Percentiles rank a stretch among this genome's conserved stretches.
These are phyloP conservation scores for Aotearoamyces nothofagi DNA, from an alignment of 2,329 filamentous ascomycete genomes.

Conservation along the genomic window DNA sequence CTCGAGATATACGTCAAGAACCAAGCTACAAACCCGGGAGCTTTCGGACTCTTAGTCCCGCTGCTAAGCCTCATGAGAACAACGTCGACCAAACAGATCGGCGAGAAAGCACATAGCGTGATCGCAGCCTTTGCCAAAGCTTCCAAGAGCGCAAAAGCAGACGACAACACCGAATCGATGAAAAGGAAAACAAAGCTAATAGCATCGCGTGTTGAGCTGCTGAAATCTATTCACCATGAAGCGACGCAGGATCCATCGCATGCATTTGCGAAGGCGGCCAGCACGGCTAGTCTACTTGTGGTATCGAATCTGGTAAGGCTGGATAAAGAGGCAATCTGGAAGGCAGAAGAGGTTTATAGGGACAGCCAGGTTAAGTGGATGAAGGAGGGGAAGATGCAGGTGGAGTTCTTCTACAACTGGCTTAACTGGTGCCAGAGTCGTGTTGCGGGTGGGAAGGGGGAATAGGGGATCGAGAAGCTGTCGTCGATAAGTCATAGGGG, in stretches of 20 bases:
- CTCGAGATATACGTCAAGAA: conserved; percentile 73
- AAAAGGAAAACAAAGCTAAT: too few relatives aligned
- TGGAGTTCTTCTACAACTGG: conserved; percentile 56
- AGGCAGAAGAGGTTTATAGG: conserved; percentile 48
- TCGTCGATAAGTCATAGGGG: too few relatives aligned
- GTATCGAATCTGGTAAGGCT: conserved; percentile 43
- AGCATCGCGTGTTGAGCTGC: conserved; percentile 24
- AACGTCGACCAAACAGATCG: conserved; percentile 63
- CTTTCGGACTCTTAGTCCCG: conserved; percentile 58
- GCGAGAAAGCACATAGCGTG: conserved; percentile 57
- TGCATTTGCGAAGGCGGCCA: conserved; percentile 60
- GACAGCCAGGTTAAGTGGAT: conserved; percentile 45
- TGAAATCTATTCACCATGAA: conserved; percentile 55
- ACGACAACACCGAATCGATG: conserved; percentile 23
- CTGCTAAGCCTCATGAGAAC: conserved; percentile 61
- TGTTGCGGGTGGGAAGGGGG: too few relatives aligned
- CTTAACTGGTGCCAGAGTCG: conserved; percentile 53
- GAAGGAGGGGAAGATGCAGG: conserved; percentile 40
- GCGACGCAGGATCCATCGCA: conserved; percentile 48
- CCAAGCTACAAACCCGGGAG: conserved; percentile 51
- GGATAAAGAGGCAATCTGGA: conserved; percentile 34
- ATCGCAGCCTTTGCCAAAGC: conserved; percentile 58
- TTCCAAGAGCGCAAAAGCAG: conserved; percentile 36
- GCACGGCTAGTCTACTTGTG: conserved; percentile 53
- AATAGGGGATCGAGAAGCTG: too few relatives aligned